A percentile compares a stretch with the other conserved stretches of the same genome.
Evolutionary conservation across 192 early-diverging fungal species (phyloP).

Genomic region (Allomyces javanicus): DNA sequence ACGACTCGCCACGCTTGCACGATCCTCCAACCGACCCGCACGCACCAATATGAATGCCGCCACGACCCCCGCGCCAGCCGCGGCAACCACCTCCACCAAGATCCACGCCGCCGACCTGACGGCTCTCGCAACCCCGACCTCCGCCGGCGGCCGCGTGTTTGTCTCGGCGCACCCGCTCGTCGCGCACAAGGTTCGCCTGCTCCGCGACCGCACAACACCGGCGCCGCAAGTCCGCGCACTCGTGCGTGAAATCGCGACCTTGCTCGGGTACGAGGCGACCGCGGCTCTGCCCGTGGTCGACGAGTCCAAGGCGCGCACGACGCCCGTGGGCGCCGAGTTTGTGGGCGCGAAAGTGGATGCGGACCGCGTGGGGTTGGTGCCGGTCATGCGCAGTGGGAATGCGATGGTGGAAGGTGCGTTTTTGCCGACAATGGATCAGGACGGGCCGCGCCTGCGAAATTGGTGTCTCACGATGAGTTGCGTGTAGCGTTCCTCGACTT

Average conservation of each 20-base stretch:
- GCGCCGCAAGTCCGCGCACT: slow-evolving; percentile 31
- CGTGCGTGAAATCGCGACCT: slow-evolving; percentile 23
- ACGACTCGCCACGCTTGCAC: no score
- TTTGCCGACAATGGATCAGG: no score
- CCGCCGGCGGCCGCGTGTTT: slow-evolving; percentile 4
- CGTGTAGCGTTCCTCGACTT: slow-evolving; percentile 28
- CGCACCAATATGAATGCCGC: no score
- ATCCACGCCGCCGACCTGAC: no score
- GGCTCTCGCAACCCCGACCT: not conserved
- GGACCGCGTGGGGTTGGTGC: slow-evolving; percentile 29
- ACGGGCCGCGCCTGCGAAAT: no score
- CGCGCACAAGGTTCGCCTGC: slow-evolving; percentile 31
- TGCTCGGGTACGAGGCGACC: slow-evolving; percentile 46
- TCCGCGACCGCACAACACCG: slow-evolving; percentile 22
- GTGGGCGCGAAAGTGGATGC: slow-evolving; percentile 11
- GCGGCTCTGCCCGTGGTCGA: slow-evolving; percentile 17
- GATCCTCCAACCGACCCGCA: no score
- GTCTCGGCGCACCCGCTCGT: slow-evolving; percentile 35
- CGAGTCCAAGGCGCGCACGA: slow-evolving; percentile 7
- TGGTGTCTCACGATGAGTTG: slow-evolving; percentile 3
- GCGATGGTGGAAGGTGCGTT: slow-evolving; percentile 26
- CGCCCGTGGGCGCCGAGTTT: slow-evolving; percentile 27
- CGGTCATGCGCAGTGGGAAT: slow-evolving; percentile 43
- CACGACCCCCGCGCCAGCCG: no score
- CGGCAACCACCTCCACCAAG: no score